Conservation (phyloP, 768 basidiomycete genomes). For the Rhodotorula kratochvilovae region DNA sequence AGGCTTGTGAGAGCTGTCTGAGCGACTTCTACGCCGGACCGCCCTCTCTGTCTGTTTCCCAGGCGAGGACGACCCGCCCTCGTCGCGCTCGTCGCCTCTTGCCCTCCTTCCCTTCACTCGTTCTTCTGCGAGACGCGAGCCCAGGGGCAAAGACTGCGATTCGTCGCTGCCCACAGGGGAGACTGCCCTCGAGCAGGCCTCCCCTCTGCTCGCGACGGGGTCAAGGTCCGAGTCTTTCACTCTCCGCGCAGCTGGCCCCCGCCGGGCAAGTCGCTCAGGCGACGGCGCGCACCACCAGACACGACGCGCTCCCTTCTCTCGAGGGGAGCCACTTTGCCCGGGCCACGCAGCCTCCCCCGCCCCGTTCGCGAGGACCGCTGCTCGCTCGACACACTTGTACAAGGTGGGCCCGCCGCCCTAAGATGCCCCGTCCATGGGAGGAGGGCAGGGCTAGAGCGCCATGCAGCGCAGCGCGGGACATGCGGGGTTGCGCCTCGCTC, state of each 20-base stretch:
- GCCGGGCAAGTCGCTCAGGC: conserved; percentile 9
- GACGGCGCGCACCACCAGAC: conserved; percentile 23
- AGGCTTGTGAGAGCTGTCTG: too few species aligned
- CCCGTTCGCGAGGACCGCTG: conserved; percentile 11
- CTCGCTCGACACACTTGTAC: neutral
- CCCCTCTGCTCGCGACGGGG: conserved; percentile 20
- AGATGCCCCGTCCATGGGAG: conserved; percentile 4
- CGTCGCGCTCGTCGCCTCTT: neutral
- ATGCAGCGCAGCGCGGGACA: neutral
- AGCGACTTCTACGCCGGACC: too few species aligned
- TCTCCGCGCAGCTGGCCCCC: neutral
- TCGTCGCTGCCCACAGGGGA: conserved; percentile 23
- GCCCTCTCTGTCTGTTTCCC: too few species aligned
- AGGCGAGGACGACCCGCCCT: too few species aligned
- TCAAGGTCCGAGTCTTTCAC: conserved; percentile 34
- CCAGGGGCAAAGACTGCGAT: conserved; percentile 28
- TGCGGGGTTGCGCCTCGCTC: neutral
- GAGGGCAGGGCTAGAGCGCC: neutral
- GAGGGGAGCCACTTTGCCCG: neutral
- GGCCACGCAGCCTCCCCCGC: neutral
- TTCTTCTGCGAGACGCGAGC: neutral
- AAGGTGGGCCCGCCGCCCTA: neutral
- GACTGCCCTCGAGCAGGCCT: too few species aligned
- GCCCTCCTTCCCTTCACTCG: neutral
- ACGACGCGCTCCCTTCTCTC: neutral